Evolutionary conservation across 768 basidiomycete species (phyloP), one percentile per base, ranked within the genome.

Genomic region (Galerina marginata): DNA sequence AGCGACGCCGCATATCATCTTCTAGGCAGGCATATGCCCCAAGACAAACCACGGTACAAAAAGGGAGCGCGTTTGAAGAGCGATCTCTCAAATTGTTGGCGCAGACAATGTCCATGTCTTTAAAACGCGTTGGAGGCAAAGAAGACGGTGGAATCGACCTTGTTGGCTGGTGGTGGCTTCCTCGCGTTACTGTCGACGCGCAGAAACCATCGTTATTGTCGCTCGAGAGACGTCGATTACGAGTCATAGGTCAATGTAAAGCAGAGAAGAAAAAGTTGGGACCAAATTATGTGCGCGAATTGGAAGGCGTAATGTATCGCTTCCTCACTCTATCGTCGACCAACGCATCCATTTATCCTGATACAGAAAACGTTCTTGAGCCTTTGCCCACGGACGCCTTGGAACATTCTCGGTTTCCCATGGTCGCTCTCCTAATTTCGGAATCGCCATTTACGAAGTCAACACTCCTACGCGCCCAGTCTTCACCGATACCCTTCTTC

Each of bases 81-180:
- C 84, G 88, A 1, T 87, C 89, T 0, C 80, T 89, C 26, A 70
- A 74, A 9, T 67, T 93, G 5, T 81, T 95, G 4, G 84, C 86
- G 39, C 71, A 82, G 2, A 73, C 85, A 47, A 76, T 96, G 50
- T 92, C 90, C 38, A 97, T 96, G 95, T 81, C 87, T 1, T 80
- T 96, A 4, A 80, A 75, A 47, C 85, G 87, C 52, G 87, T 95
- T 14, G 95, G 95, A 4, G 93, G 95, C n/a, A 86, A 82, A 67
- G 82, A 86, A n/a, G 95, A 96, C 71, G 93, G 95, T 4, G 95
- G 95, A 0, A 78, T 97, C 44, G 95, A 97, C 73, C 79, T 96
- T 20, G 71, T 89, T 54, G 95, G 95, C 14, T 96, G 93, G 93
- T 96, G 95, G 95, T 94, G 89, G 89, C 76, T 96, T 4, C 58